Base-by-base conservation (phyloP, 768 basidiomycete genomes). In the Hericium erinaceus region DNA sequence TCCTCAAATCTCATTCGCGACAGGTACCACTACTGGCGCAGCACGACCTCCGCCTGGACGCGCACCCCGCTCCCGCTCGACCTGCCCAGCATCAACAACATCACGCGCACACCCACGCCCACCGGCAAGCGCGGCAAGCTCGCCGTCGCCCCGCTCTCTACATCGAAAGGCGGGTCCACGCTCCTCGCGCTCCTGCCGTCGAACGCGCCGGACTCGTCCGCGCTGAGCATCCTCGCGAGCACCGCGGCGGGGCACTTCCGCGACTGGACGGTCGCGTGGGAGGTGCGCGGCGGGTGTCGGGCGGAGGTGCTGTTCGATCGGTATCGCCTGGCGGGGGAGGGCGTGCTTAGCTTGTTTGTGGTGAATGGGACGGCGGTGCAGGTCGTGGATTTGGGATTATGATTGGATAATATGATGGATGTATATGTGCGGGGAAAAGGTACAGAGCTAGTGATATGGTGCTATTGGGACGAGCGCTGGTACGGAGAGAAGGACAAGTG, bases 61-160 rank as follows among this genome's bases (percentile, higher is more conserved):
- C 69, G 72, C 10, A 71, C 66, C 4, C 52, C 69, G 7, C 61
- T 74, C 22, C 70, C 73, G 4, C 64, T 67, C 15, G 61, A 59
- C 33, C 62, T 67, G 2, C 57, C 53, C n/a, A 65, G 66, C 52
- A 48, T 57, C 15, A 69, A 72, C 59, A 74, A 73, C 65, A 65
- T 73, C 48, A 73, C 72, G 5, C 64, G 59, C 28, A 72, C 71
- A 12, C 70, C 70, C 1, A 72, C 70, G 3, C 69, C 70, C 39
- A 73, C 70, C 60, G 72, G 73, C 38, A 73, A 74, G 57, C 68
- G 72, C 57, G 73, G 72, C 33, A 74, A 73, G 59, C 64, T 73
- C 40, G 68, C 65, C 48, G 59, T 63, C 2, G 33, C 24, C 16
- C 16, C 56, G 15, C 22, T 22, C 22, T 39, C 38, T 15, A n/a